These are phyloP conservation scores for Penicillium angulare DNA, from an alignment of 495 filamentous ascomycete genomes.

Conservation along the genomic window DNA sequence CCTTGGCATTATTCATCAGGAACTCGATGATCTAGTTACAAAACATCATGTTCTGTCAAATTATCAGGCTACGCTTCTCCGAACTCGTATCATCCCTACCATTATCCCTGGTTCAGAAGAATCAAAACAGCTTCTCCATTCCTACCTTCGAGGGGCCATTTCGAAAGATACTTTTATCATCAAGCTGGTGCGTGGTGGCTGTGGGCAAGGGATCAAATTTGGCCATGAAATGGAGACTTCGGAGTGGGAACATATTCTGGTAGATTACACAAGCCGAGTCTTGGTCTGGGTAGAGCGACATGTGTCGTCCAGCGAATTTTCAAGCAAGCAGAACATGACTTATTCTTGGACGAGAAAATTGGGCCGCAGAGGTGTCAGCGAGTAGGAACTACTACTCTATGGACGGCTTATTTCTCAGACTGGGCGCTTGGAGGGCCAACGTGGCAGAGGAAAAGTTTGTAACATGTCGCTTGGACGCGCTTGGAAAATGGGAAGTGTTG, in stretches of 20 bases:
- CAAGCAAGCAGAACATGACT: not conserved
- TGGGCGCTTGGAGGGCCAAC: not conserved
- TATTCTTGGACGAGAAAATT: not conserved
- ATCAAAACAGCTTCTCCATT: not conserved
- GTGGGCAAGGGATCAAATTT: not conserved
- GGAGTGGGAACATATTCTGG: not conserved
- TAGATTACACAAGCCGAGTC: not conserved
- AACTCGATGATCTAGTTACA: not conserved
- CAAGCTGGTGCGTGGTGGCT: not conserved
- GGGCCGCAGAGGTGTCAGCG: not conserved
- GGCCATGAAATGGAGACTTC: not conserved
- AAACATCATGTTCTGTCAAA: not conserved
- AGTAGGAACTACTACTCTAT: not conserved
- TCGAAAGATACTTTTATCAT: not conserved
- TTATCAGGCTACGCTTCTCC: not conserved
- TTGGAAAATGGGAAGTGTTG: too few relatives aligned
- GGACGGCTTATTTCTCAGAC: not conserved
- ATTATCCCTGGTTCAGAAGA: not conserved
- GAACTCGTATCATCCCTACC: not conserved
- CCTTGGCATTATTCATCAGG: too few relatives aligned
- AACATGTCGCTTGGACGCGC: too few relatives aligned
- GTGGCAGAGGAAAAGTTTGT: too few relatives aligned
- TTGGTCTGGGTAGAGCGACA: not conserved
- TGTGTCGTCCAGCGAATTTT: not conserved
- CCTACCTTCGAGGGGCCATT: not conserved